These are phyloP conservation scores for Komagataella pastoris DNA, from an alignment of 805 yeast species.

Conservation along the genomic window DNA sequence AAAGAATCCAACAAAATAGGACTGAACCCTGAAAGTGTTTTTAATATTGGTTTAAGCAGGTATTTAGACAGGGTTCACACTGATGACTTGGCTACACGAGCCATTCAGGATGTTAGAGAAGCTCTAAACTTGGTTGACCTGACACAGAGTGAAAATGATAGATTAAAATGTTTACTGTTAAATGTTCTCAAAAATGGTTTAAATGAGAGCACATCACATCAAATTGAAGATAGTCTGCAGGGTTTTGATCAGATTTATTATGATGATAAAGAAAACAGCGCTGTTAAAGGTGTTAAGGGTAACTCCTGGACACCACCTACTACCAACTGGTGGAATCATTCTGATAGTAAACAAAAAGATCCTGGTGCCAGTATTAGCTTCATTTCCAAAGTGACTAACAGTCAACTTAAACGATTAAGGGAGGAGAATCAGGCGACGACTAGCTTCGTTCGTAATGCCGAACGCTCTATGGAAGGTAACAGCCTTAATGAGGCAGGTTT, in stretches of 20 bases:
- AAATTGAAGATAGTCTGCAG: not conserved
- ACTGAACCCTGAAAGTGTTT: constrained; percentile 10
- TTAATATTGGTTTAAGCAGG: constrained; percentile 52
- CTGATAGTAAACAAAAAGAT: not conserved
- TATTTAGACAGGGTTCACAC: constrained; percentile 53
- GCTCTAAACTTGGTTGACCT: constrained; percentile 21
- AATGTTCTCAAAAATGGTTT: not conserved
- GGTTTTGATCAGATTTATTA: not conserved
- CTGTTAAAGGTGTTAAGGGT: not conserved
- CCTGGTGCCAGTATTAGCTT: not conserved
- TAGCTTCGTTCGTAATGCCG: not conserved
- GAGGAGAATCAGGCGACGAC: not conserved
- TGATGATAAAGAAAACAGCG: not conserved
- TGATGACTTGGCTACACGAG: constrained; percentile 64
- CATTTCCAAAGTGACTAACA: not conserved
- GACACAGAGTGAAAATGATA: constrained; percentile 6
- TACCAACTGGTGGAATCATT: not conserved
- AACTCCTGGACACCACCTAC: not conserved
- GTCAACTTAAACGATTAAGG: not conserved
- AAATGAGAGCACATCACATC: not conserved
- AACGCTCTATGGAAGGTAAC: not conserved
- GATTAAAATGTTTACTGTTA: constrained; percentile 10
- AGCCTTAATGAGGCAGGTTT: not conserved
- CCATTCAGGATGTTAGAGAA: constrained; percentile 41
- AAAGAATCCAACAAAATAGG: not conserved